Base-by-base conservation (phyloP, 306 rosid genomes). In the Lathyrus sativus region DNA sequence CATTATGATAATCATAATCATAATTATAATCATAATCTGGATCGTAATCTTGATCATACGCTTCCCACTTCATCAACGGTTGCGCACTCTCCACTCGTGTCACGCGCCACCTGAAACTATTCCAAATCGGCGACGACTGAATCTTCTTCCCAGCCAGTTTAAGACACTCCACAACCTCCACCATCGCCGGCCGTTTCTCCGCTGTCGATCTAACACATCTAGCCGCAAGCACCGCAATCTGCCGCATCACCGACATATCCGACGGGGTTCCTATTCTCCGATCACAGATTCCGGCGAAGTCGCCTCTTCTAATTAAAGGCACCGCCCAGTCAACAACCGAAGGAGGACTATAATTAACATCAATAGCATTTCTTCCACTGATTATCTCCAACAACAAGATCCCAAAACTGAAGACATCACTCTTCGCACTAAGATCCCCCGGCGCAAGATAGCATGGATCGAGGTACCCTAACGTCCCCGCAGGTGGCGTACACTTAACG, bases 381-480 rank as follows among this genome's bases (percentile, higher is more conserved):
- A 90, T 59, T 0, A 92, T 88, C 84, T 92, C 98, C 57, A 92
- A 12, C 29, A 92, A 71, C 65, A 92, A 64, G 62, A 92, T 88
- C 64, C 98, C 98, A 9, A 88, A 92, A 64, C 98, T 92, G 84
- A 92, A 92, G 11, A 92, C 98, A 63, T 92, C 98, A 70, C 93
- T 90, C 83, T 92, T 92, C 9, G 86, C 53, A 65, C 85, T 90
- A 9, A 92, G 87, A 78, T 92, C 98, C 51, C 60, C 85, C 37
- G 98, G 98, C 54, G 90, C 91, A 41, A 92, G 93, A 62, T 92
- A 92, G 65, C 83, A 78, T 0, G 98, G 98, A 55, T 92, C 98
- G 38, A 92, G 90, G 17, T 92, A 92, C 2, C 98, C 98, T 50
- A 92, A 75, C 57, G 98, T 92, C 12, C 98, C 98, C 53, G 98